These are phyloP conservation scores for Yamagishiella unicocca DNA, from an alignment of 139 green algal genomes.

Conservation along the genomic window DNA sequence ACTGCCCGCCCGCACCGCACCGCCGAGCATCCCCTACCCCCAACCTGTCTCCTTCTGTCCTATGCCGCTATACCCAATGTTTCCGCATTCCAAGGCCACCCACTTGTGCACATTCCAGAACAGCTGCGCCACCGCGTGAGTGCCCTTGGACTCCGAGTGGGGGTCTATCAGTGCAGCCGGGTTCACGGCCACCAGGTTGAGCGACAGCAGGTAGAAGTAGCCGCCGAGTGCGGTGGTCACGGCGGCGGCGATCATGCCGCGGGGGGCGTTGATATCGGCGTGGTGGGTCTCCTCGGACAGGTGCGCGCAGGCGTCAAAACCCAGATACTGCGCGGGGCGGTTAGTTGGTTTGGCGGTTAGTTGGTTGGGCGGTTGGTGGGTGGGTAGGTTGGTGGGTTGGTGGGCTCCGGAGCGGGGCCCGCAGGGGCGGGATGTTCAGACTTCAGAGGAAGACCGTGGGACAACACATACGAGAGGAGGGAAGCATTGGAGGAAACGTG, in stretches of 20 bases:
- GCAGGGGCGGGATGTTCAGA: too few species aligned
- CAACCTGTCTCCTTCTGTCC: background rate
- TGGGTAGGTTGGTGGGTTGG: background rate
- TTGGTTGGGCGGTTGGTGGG: too few species aligned
- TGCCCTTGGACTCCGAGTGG: background rate
- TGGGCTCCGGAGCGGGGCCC: too few species aligned
- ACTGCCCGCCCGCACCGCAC: background rate
- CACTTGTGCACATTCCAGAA: constrained; percentile 45
- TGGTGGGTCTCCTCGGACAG: constrained; percentile 28
- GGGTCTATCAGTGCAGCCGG: background rate
- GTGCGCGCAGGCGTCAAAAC: constrained; percentile 34
- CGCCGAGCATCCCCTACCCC: background rate
- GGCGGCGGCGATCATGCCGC: constrained; percentile 11
- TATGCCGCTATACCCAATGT: too few species aligned
- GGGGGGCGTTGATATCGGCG: constrained; percentile 33
- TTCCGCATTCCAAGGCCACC: background rate
- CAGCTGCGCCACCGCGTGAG: constrained; percentile 32
- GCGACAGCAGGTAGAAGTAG: constrained; percentile 6
- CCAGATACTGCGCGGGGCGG: background rate
- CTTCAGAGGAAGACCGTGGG: too few species aligned
- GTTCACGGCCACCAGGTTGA: background rate
- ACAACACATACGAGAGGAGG: too few species aligned
- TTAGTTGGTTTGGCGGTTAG: background rate
- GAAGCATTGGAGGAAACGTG: too few species aligned
- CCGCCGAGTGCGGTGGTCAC: background rate